Evolutionary conservation across 768 basidiomycete species (phyloP).

Genomic region (Sarcodon sp.): DNA sequence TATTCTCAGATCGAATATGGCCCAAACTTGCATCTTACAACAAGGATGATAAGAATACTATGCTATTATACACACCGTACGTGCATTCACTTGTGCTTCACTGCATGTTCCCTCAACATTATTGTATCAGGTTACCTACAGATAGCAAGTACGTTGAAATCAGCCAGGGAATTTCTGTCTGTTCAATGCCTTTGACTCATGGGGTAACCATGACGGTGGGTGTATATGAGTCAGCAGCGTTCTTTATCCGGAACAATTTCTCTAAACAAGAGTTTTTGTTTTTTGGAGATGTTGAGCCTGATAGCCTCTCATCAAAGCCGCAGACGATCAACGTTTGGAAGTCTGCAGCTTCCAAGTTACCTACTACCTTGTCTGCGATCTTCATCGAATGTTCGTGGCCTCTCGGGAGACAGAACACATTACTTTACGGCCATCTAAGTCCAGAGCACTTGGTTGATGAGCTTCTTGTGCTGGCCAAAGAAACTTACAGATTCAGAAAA

Average conservation of each 20-base stretch:
- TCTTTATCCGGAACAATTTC: slow-evolving; percentile 65
- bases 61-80: slow-evolving; percentile 53
- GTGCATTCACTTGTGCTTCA: slow-evolving; percentile 13
- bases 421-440: slow-evolving; percentile 77
- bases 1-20: slow-evolving; percentile 77
- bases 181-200: slow-evolving; percentile 60
- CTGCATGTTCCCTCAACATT: not conserved
- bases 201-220: slow-evolving; percentile 40
- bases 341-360: slow-evolving; percentile 67
- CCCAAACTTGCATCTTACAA: slow-evolving; percentile 74
- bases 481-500: slow-evolving; percentile 13
- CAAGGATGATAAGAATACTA: slow-evolving; percentile 42
- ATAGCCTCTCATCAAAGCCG: slow-evolving; percentile 49
- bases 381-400: slow-evolving; percentile 96
- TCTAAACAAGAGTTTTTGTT: slow-evolving; percentile 69
- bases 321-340: slow-evolving; percentile 69
- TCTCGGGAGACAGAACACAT: slow-evolving; percentile 48
- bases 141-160: slow-evolving; percentile 42
- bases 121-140: slow-evolving; percentile 28
- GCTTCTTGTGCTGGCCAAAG: slow-evolving; percentile 51
- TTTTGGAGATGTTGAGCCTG: slow-evolving; percentile 91
- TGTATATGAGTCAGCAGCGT: slow-evolving; percentile 69
- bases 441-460: slow-evolving; percentile 74
- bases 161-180: slow-evolving; percentile 44
- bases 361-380: slow-evolving; percentile 53